Evolutionary conservation across 2,329 filamentous ascomycete genomes (phyloP), one percentile per base, ranked within the genome.

Genomic region (Ascochyta rabiei): DNA sequence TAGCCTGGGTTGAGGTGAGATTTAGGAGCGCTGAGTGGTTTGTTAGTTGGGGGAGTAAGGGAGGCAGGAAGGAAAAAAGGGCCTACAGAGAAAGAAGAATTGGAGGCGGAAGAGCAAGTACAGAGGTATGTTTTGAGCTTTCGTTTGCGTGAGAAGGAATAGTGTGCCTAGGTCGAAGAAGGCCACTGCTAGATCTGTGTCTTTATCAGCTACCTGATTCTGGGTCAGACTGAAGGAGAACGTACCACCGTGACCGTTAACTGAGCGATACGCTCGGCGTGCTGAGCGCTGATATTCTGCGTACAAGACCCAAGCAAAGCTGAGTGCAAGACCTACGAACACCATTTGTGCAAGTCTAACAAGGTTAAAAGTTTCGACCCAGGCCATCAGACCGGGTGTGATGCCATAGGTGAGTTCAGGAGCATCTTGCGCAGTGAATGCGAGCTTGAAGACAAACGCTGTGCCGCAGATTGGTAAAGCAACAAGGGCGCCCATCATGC

Each of bases 371-470:
- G 48, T 59, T 16, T 70, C 82, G 13, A 86, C 79, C 43, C 75
- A 77, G 19, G 82, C 72, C 16, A 86, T 74, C 28, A 80, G 70
- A 0, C 75, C 57, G n/a, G 65, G 61, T 57, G 69, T 66, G 4
- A 81, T 72, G 18, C 74, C 74, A 12, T 63, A 71, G 8, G 78
- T 74, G 18, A 96, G 81, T 72, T 98, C 95, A 0, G 93, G 93
- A 0, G 93, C 90, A 73, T 98, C 95, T 48, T 91, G 87, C 41
- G 86, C 84, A 0, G 92, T 95, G 70, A 97, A 98, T 1, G 88
- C 88, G 21, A 97, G 78, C 76, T 99, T 99, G 81, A 98, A 99
- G 4, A 87, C 81, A 19, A 95, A 82, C 0, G 90, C 89, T 15
- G 82, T 79, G 9, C 79, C 71, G 3, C 81, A 76, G 3, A 86